Evolutionary conservation across 78 protist genomes (phyloP).

Genomic region (Pelomyxa schiedti): DNA sequence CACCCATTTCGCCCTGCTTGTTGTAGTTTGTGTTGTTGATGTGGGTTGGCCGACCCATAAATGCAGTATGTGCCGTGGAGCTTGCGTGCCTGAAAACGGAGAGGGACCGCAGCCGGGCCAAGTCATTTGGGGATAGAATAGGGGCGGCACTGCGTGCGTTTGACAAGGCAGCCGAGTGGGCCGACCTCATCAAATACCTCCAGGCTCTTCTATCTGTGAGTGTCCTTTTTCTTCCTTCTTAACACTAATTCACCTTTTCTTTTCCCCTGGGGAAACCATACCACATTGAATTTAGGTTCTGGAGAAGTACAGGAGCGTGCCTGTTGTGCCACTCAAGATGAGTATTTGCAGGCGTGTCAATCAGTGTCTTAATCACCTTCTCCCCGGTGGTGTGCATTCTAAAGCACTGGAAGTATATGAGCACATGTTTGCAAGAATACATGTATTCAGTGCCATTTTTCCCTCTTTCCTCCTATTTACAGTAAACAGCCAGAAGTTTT

Average conservation of each 20-base stretch:
- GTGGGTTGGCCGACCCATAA: too few species aligned
- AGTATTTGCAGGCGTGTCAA: slow-evolving; percentile 18
- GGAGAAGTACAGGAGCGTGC: not conserved
- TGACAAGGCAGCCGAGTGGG: slow-evolving; percentile 27
- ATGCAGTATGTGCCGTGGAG: too few species aligned
- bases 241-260: not conserved
- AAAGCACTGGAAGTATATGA: slow-evolving; percentile 33
- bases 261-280: not conserved
- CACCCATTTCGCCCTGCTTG: too few species aligned
- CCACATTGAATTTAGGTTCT: not conserved
- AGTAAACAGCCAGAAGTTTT: too few species aligned
- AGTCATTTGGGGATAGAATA: too few species aligned
- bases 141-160: not conserved
- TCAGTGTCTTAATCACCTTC: slow-evolving; percentile 32
- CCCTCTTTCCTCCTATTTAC: too few species aligned
- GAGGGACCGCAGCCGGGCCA: too few species aligned
- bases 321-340: slow-evolving; percentile 10
- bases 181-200: slow-evolving; percentile 34
- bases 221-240: not conserved
- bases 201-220: not conserved
- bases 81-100: too few species aligned
- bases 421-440: slow-evolving; percentile 3
- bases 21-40: too few species aligned
- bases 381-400: slow-evolving; percentile 36
- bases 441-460: not conserved